Evolutionary conservation across 2,329 filamentous ascomycete genomes (phyloP).

Genomic region (Dactylonectria macrodidyma): DNA sequence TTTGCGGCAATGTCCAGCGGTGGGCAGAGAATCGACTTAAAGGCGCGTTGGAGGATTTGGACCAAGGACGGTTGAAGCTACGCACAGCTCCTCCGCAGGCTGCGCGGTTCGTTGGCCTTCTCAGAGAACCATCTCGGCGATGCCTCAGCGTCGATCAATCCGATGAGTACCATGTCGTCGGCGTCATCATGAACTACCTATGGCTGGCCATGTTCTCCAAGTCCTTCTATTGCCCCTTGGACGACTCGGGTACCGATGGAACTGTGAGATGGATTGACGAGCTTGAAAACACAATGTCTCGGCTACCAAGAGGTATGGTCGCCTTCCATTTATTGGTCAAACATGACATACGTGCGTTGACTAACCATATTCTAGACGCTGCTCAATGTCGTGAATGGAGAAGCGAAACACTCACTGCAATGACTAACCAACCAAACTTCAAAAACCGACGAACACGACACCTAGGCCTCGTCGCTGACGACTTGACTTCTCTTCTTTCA

Average conservation of each 20-base stretch:
- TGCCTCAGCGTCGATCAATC: constrained; percentile 50
- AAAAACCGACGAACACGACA: constrained; percentile 48
- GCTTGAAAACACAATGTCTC: constrained; percentile 52
- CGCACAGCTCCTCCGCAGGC: constrained; percentile 47
- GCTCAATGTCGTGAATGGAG: constrained; percentile 56
- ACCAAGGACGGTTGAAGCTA: constrained; percentile 44
- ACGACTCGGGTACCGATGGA: constrained; percentile 49
- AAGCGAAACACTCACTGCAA: constrained; percentile 54
- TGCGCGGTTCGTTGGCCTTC: constrained; percentile 51
- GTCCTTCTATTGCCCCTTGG: constrained; percentile 56
- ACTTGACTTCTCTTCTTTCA: constrained; percentile 52
- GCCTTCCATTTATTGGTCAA: background rate
- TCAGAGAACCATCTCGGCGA: constrained; percentile 54
- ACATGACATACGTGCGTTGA: constrained; percentile 1
- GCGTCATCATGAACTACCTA: constrained; percentile 56
- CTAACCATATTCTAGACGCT: constrained; percentile 45
- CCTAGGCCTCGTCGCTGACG: constrained; percentile 51
- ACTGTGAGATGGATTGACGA: constrained; percentile 53
- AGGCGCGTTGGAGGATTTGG: constrained; percentile 51
- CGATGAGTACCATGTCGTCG: constrained; percentile 55
- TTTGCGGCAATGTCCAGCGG: constrained; percentile 53
- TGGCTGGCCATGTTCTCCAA: constrained; percentile 54
- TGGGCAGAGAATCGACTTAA: constrained; percentile 55
- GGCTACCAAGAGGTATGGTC: constrained; percentile 51
- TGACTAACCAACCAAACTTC: constrained; percentile 52